A percentile compares a stretch with the other conserved stretches of the same genome.
Conservation (phyloP, 2,329 filamentous ascomycete species). For the Diaporthe ampelina region DNA sequence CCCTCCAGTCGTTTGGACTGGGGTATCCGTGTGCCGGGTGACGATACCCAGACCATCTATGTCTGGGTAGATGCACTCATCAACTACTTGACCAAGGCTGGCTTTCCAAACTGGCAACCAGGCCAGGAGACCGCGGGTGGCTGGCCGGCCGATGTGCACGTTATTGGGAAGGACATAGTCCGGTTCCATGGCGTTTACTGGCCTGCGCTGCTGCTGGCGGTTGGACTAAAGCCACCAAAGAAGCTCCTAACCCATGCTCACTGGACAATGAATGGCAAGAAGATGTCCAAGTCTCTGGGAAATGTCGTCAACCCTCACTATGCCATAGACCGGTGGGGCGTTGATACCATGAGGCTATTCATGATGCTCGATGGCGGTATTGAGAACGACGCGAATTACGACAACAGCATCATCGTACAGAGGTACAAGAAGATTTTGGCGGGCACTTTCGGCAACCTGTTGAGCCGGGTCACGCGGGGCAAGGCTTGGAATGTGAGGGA, state of each 20-base stretch:
- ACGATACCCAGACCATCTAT: slow-evolving; percentile 91
- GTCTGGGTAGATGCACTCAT: slow-evolving; percentile 98
- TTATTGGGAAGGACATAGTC: slow-evolving; percentile 96
- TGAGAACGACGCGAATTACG: slow-evolving; percentile 84
- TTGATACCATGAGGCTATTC: slow-evolving; percentile 92
- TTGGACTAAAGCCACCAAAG: slow-evolving; percentile 83
- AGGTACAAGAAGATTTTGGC: slow-evolving; percentile 86
- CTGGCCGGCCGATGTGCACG: slow-evolving; percentile 93
- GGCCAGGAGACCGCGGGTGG: slow-evolving; percentile 72
- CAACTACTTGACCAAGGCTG: slow-evolving; percentile 91
- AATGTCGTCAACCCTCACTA: slow-evolving; percentile 97
- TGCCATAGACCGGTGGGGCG: slow-evolving; percentile 88
- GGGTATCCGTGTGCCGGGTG: slow-evolving; percentile 91
- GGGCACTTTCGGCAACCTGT: slow-evolving; percentile 83
- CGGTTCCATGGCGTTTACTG: slow-evolving; percentile 98
- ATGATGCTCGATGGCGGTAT: slow-evolving; percentile 86
- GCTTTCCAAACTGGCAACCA: slow-evolving; percentile 82
- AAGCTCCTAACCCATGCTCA: slow-evolving; percentile 91
- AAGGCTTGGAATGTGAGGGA: slow-evolving; percentile 78
- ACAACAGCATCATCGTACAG: slow-evolving; percentile 80
- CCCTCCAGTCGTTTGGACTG: slow-evolving; percentile 83
- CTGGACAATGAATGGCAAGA: slow-evolving; percentile 91
- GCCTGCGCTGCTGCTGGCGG: slow-evolving; percentile 94
- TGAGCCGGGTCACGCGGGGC: slow-evolving; percentile 76
- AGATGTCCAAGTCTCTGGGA: slow-evolving; percentile 97